These are phyloP conservation scores for Linnemannia hyalina DNA, from an alignment of 192 early-diverging fungal species.

Conservation along the genomic window DNA sequence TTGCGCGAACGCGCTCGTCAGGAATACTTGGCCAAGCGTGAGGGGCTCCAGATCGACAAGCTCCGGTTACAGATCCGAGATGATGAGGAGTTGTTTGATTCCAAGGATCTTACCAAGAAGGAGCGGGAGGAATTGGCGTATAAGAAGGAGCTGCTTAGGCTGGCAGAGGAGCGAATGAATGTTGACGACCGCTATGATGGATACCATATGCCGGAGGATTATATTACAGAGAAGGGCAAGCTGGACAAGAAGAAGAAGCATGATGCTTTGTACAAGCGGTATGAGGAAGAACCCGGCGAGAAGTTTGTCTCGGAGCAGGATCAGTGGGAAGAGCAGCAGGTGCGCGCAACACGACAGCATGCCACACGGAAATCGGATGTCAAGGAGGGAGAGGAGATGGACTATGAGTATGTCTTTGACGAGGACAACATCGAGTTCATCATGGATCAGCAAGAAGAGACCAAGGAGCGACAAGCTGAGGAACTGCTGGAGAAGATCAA, in stretches of 20 bases:
- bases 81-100: constrained; percentile 86
- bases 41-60: constrained; percentile 83
- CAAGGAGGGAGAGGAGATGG: constrained; percentile 65
- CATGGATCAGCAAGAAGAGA: constrained; percentile 72
- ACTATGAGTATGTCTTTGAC: constrained; percentile 97
- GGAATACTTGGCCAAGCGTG: constrained; percentile 91
- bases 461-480: constrained; percentile 67
- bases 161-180: constrained; percentile 87
- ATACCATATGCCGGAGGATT: constrained; percentile 93
- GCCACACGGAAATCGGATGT: constrained; percentile 66
- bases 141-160: constrained; percentile 84
- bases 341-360: constrained; percentile 69
- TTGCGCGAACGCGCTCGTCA: constrained; percentile 92
- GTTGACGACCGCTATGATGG: constrained; percentile 86
- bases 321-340: constrained; percentile 92
- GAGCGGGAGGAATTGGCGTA: constrained; percentile 85
- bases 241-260: constrained; percentile 96
- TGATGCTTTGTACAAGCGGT: constrained; percentile 87
- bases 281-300: constrained; percentile 82
- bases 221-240: constrained; percentile 98
- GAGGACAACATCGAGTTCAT: constrained; percentile 94
- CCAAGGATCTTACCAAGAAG: constrained; percentile 78
- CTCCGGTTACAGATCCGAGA: constrained; percentile 85
- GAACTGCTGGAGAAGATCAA: constrained; percentile 64
- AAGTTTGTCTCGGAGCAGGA: constrained; percentile 90